Evolutionary conservation across 306 rosid species (phyloP), one percentile per base, ranked within the genome.

Genomic region (Quercus variabilis): DNA sequence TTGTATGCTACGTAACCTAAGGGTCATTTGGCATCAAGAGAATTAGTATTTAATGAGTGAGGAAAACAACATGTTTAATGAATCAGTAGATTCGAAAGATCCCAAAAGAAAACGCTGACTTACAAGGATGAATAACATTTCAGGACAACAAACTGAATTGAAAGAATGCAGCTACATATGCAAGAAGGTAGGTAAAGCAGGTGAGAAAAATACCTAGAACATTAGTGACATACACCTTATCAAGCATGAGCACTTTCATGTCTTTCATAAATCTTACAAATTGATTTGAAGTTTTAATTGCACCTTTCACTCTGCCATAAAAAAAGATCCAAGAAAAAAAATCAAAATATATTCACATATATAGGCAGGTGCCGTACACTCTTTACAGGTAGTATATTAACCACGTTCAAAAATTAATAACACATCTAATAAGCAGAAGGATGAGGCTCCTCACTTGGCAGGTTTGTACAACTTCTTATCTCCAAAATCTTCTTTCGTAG

Each of bases 1-100:
- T 73, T 91, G 94, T 94, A 94, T 31, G 83, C 90, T 79, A 88
- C 74, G 79, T 85, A 87, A 78, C 97, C 98, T 94, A 70, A 57
- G 81, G 75, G 67, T 67, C 63, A 64, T 82, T 77, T 69, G 69
- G 26, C 67, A 74, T 75, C 72, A 20, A 69, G 8, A 52, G 62
- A 54, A 69, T 67, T 81, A 68, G 54, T 55, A 57, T 14, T 55
- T 76, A 21, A 77, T 58, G 49, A 63, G 54, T 58, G 5, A 30
- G 13, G 56, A 72, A 77, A 55, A 72, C 57, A 56, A 30, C 57
- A 68, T 73, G 70, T 23, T 43, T 25, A 46, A 41, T 26, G 35
- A 76, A 75, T 76, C 10, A 26, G 14, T 21, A 33, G 19, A 13
- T n/a, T 55, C n/a, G 12, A 8, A 26, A 71, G 20, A 43, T 65